Conservation (phyloP, 2,329 filamentous ascomycete species). For the Akanthomyces lecanii region DNA sequence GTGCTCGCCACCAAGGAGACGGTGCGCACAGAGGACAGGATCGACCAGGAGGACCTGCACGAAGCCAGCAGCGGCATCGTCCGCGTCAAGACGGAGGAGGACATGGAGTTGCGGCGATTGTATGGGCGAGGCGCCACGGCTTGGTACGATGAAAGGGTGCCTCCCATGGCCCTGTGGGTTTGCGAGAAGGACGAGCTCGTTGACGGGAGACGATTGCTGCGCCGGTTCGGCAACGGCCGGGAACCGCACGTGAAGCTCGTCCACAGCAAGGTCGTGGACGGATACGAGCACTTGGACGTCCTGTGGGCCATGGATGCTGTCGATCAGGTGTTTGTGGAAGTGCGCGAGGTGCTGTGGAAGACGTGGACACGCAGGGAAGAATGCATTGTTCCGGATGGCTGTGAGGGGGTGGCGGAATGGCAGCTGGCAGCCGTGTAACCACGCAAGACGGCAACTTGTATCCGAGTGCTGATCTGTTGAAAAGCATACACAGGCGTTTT, state of each 20-base stretch:
- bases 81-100: conserved; percentile 21
- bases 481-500: not conserved
- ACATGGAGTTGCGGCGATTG: conserved; percentile 32
- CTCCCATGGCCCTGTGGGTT: conserved; percentile 86
- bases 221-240: conserved; percentile 67
- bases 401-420: conserved; percentile 48
- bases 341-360: conserved; percentile 79
- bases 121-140: conserved; percentile 52
- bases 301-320: conserved; percentile 91
- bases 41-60: conserved; percentile 47
- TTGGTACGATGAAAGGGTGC: conserved; percentile 78
- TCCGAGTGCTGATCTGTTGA: not conserved
- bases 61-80: conserved; percentile 10
- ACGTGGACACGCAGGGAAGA: conserved; percentile 54
- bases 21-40: conserved; percentile 55
- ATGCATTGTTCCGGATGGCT: conserved; percentile 63
- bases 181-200: conserved; percentile 80
- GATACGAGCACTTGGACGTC: conserved; percentile 91
- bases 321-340: conserved; percentile 75
- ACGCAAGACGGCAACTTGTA: not conserved
- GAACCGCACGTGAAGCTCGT: conserved; percentile 81
- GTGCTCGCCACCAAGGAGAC: conserved; percentile 77
- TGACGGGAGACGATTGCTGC: conserved; percentile 70
- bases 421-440: conserved; percentile 1
- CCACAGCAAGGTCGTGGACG: conserved; percentile 76